Conservation (phyloP, 495 filamentous ascomycete genomes). For the Aspergillus heteromorphus region DNA sequence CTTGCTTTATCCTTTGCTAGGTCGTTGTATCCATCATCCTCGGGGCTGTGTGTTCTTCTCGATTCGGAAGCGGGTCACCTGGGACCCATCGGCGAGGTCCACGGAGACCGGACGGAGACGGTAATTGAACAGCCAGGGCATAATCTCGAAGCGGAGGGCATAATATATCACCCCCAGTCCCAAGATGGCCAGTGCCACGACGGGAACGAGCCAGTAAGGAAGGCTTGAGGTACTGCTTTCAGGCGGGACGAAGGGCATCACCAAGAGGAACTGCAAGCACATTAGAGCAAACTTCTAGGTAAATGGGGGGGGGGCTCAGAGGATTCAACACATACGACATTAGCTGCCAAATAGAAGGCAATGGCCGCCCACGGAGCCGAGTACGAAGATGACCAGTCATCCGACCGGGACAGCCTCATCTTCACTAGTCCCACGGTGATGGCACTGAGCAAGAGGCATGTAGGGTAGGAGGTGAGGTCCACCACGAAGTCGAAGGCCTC, state of each 20-base stretch:
- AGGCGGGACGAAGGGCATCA: not conserved
- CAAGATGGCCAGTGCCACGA: not conserved
- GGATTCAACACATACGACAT: not conserved
- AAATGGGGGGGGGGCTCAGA: not conserved
- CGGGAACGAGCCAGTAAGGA: not conserved
- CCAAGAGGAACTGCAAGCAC: not conserved
- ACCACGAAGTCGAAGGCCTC: slow-evolving; percentile 65
- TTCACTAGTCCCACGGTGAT: not conserved
- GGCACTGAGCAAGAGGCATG: not conserved
- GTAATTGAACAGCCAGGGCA: slow-evolving; percentile 26
- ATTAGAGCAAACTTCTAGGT: not conserved
- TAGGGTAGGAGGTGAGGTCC: slow-evolving; percentile 55
- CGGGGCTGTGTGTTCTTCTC: not conserved
- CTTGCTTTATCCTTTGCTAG: too few species aligned
- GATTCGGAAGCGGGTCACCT: slow-evolving; percentile 14
- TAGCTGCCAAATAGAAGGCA: not conserved
- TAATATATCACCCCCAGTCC: slow-evolving; percentile 4
- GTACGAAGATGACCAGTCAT: not conserved
- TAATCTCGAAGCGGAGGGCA: slow-evolving; percentile 23
- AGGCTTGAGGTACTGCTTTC: not conserved
- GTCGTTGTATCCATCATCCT: too few species aligned
- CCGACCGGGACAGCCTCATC: not conserved
- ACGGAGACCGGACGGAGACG: slow-evolving; percentile 10
- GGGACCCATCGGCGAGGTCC: slow-evolving; percentile 20
- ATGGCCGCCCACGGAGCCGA: not conserved